Base-by-base conservation (phyloP, 371 early-diverging fungal genomes). In the Mucor circinelloides region DNA sequence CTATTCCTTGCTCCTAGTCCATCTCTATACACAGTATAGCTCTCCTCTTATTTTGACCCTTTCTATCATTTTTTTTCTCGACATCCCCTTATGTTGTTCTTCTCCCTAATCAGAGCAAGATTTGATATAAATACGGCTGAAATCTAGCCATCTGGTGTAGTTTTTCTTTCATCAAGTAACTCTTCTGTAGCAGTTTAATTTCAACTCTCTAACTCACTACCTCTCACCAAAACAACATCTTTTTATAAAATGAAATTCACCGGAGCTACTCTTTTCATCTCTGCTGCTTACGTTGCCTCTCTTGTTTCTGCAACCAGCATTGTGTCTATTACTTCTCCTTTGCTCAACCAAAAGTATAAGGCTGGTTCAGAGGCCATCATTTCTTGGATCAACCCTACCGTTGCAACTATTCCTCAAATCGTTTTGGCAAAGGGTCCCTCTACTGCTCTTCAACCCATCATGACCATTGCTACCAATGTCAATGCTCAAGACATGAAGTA, bases 261-360 rank as follows among this genome's bases (percentile, higher is more conserved):
- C 36, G 61, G 60, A 19, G 23, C 68, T 54, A 65, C 64, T 15
- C 17, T 70, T 31, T 58, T 70, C n/a, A n/a, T 65, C 40, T 64
- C 70, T 60, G 70, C 63, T 67, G 74, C 61, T 42, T 70, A 58
- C 23, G n/a, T 74, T 64, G 71, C 65, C 21, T 32, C 58, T 23
- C 27, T 67, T 50, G 74, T 63, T 0, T 61, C 68, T 64, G 62
- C 70, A 57, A 46, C 46, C 4, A 25, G 56, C 19, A 69, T 74
- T 31, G 69, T 79, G 13, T 71, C 76, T 23, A 76, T 79, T 59
- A 79, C 79, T n/a, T 73, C 76, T 28, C 79, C 79, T 44, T 68
- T 75, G 52, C 38, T 61, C 9, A 71, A 71, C n/a, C 73, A 76
- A 19, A 59, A 62, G 48, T 67, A 67, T 23, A 67, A 71, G 62